Conservation (phyloP, 768 basidiomycete species). For the Leccinum disarticulatum region DNA sequence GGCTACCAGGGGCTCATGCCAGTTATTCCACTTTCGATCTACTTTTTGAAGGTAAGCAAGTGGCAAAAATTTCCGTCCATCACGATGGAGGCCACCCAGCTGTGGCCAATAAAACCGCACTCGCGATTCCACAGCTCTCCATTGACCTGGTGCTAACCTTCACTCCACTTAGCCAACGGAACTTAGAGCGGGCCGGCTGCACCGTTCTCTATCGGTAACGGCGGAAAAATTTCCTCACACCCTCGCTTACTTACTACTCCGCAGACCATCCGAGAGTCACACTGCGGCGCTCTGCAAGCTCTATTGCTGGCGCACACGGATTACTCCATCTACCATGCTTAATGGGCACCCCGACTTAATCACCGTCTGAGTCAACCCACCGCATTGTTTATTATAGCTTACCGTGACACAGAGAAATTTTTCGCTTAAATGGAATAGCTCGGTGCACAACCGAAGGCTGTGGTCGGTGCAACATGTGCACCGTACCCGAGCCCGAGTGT, state of each 20-base stretch:
- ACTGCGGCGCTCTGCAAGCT: no score
- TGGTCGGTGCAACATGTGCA: not conserved
- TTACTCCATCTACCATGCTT: not conserved
- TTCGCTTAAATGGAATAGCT: not conserved
- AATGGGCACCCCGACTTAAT: not conserved
- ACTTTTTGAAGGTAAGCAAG: slow-evolving; percentile 6
- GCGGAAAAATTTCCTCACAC: not conserved
- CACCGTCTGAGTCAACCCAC: not conserved
- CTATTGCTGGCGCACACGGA: not conserved
- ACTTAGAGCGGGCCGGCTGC: not conserved
- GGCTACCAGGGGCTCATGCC: not conserved
- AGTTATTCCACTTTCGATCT: not conserved
- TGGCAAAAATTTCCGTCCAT: slow-evolving; percentile 1
- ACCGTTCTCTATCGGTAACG: not conserved
- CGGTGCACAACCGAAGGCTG: not conserved
- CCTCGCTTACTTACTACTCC: no score
- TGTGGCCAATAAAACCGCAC: not conserved
- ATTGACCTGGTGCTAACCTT: no score
- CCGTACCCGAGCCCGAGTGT: not conserved
- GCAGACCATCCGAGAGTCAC: no score
- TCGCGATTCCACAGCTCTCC: slow-evolving; percentile 1
- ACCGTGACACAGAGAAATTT: not conserved
- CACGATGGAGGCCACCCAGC: slow-evolving; percentile 7
- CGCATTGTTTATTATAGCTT: not conserved
- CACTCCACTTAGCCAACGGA: no score